Evolutionary conservation across 768 basidiomycete species (phyloP), one percentile per base, ranked within the genome.

Genomic region (Amanita pallidorosea): DNA sequence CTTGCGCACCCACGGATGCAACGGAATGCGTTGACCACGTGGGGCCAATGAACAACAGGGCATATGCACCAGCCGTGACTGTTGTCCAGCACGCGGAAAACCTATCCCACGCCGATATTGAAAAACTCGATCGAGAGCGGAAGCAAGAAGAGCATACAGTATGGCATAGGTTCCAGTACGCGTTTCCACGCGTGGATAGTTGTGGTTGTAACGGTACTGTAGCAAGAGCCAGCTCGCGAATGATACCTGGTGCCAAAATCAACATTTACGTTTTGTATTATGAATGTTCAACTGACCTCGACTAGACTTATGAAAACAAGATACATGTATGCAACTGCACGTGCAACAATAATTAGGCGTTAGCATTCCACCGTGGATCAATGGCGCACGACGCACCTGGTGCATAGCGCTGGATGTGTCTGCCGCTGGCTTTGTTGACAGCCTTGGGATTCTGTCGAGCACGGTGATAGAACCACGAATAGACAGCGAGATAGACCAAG

Each of bases 81-180:
- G 72, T 63, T 23, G 82, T 83, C 82, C 82, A 84, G 56, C 72
- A 78, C 2, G 79, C 71, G 15, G 71, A 64, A 57, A 81, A 81
- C 47, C 82, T 84, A 54, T 22, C 57, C 20, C 34, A 47, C 6
- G 4, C 3, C 33, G 38, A 49, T 13, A 35, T 37, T 5, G 4
- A 44, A 44, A n/a, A 44, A 1, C 29, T 22, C 27, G 18, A 40
- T 25, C 34, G 23, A 35, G 5, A 45, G 45, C 22, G 25, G 15
- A 48, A 12, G 34, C 5, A 33, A 12, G n/a, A n/a, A 42, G 31
- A 18, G 64, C 74, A 44, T 57, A 81, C 81, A 82, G 57, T 12
- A 79, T 58, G 25, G 80, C 65, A 20, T 69, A 66, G 34, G 73
- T 67, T 0, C 70, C 76, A 4, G 60, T 70, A 22, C 71, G 70